Percentiles rank a stretch among this genome's conserved stretches.
Evolutionary conservation across 108 stramenopile species (phyloP).

Genomic region (Pseudonitzschia multistriata): DNA sequence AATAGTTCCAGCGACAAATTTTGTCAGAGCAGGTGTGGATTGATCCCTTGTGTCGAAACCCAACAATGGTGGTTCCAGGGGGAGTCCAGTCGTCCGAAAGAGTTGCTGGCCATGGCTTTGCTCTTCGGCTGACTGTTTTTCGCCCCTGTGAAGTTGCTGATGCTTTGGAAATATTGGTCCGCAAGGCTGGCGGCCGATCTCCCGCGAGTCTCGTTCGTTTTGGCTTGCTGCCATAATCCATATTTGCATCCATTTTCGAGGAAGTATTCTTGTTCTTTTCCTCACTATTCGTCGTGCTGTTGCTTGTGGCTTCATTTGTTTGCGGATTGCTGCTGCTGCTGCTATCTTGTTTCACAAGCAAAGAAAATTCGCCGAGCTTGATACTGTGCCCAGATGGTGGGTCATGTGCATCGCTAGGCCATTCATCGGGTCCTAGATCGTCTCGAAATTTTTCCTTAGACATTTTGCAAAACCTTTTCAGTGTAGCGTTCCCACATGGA

Average conservation of each 20-base stretch:
- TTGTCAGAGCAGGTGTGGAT: constrained; percentile 66
- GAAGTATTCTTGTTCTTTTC: background rate
- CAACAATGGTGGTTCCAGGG: constrained; percentile 69
- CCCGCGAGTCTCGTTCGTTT: constrained; percentile 9
- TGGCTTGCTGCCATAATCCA: background rate
- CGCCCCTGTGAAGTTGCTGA: background rate
- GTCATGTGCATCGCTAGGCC: constrained; percentile 57
- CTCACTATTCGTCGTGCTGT: background rate
- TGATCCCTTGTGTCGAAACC: constrained; percentile 22
- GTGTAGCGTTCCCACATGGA: constrained; percentile 82
- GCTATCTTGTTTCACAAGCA: constrained; percentile 71
- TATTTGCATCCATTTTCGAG: background rate
- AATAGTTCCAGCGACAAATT: constrained; percentile 77
- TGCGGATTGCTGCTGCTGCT: background rate
- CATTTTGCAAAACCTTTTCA: constrained; percentile 85
- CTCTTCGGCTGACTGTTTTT: background rate
- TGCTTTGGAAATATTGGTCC: background rate
- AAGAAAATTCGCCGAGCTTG: constrained; percentile 67
- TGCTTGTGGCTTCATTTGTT: background rate
- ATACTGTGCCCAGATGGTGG: constrained; percentile 64
- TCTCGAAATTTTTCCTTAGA: constrained; percentile 64
- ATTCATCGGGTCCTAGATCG: constrained; percentile 67
- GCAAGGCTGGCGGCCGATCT: constrained; percentile 11
- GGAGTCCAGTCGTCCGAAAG: constrained; percentile 79
- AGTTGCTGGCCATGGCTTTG: constrained; percentile 67